These are phyloP conservation scores for Ricinus communis DNA, from an alignment of 345 rosid species.

Conservation along the genomic window DNA sequence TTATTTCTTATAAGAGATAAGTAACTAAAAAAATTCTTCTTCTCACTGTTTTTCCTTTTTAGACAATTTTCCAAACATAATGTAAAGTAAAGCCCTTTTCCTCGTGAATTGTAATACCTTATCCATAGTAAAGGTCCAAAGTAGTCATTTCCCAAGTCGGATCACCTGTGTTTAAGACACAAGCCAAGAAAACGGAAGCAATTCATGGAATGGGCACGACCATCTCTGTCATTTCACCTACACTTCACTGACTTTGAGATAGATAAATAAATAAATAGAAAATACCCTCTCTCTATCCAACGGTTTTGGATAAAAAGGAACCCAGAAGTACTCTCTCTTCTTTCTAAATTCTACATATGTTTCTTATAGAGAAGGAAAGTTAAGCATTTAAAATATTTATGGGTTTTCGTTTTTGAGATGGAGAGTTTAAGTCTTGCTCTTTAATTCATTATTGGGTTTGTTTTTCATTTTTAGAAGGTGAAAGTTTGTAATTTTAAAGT, in stretches of 20 bases:
- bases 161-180: no score
- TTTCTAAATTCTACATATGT: no score
- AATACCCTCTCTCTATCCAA: background rate
- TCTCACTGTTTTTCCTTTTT: no score
- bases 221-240: background rate
- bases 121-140: constrained; percentile 6
- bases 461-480: background rate
- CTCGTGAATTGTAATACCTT: constrained; percentile 18
- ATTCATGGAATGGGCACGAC: background rate
- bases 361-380: background rate
- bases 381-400: no score
- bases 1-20: no score
- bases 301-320: constrained; percentile 11
- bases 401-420: background rate
- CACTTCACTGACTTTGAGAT: constrained; percentile 16
- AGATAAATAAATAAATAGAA: background rate
- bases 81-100: background rate
- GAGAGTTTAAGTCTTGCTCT: background rate
- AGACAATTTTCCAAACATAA: no score
- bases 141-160: background rate
- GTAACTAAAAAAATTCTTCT: no score
- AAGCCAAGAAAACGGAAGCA: no score
- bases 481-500: background rate
- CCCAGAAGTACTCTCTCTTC: background rate
- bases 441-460: no score